A percentile compares a stretch with the other conserved stretches of the same genome.
Evolutionary conservation across 106 monocot species (phyloP).

Genomic region (Xerophyta viscosa): DNA sequence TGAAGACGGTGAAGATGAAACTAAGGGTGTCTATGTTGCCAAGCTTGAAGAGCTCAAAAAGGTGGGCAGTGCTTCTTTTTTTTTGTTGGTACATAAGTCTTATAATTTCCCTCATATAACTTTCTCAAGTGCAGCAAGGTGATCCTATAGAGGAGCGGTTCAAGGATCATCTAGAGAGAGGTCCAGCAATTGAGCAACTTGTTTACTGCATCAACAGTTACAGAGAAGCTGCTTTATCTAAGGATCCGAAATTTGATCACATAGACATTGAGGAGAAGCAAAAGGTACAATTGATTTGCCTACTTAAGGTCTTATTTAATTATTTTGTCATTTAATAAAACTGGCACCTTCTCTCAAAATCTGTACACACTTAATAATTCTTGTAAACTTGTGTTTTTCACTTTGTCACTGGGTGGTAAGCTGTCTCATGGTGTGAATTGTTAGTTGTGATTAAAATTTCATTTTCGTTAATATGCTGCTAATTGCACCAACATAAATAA

Average conservation of each 20-base stretch:
- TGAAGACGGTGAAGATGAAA: slow-evolving; percentile 95
- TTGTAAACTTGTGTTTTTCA: too few species aligned
- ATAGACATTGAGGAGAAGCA: slow-evolving; percentile 87
- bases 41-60: slow-evolving; percentile 88
- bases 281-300: slow-evolving; percentile 37
- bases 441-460: too few species aligned
- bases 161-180: slow-evolving; percentile 69
- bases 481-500: too few species aligned
- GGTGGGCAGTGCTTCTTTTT: slow-evolving; percentile 21
- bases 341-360: too few species aligned
- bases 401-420: too few species aligned
- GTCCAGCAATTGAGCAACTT: slow-evolving; percentile 49
- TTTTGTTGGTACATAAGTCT: too few species aligned
- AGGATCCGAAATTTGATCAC: slow-evolving; percentile 82
- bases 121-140: slow-evolving; percentile 58
- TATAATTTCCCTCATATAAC: too few species aligned
- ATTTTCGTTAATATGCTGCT: too few species aligned
- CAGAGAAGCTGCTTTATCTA: slow-evolving; percentile 74
- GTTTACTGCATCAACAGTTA: slow-evolving; percentile 70
- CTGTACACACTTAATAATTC: too few species aligned
- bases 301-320: not conserved
- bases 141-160: slow-evolving; percentile 74
- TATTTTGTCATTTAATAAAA: not conserved
- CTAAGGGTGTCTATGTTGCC: slow-evolving; percentile 83
- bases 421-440: too few species aligned